Evolutionary conservation across 139 green algal species (phyloP).

Genomic region (Marvania coccoides): DNA sequence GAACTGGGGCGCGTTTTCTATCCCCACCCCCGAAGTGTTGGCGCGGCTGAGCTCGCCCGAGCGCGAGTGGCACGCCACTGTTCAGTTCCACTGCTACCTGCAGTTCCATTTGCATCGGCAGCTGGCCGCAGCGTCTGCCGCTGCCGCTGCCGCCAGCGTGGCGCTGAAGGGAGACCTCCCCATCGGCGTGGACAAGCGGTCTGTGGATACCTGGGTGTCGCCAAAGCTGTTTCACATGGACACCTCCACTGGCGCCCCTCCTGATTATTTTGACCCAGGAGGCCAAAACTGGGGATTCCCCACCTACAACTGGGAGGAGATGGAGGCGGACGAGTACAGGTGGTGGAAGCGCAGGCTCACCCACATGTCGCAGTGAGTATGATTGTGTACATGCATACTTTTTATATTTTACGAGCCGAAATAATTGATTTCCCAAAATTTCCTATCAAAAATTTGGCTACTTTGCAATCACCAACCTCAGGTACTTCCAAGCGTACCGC

Average conservation of each 20-base stretch:
- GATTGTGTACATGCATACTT: too few species aligned
- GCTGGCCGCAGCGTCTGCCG: slow-evolving; percentile 55
- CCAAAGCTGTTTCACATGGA: slow-evolving; percentile 87
- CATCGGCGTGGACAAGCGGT: slow-evolving; percentile 92
- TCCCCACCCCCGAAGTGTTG: slow-evolving; percentile 34
- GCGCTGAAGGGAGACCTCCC: slow-evolving; percentile 95
- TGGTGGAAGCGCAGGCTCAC: slow-evolving; percentile 80
- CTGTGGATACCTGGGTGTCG: slow-evolving; percentile 85
- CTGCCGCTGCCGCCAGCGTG: slow-evolving; percentile 55
- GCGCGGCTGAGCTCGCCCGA: slow-evolving; percentile 42
- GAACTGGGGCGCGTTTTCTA: slow-evolving; percentile 70
- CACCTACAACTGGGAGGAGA: slow-evolving; percentile 96
- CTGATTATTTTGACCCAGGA: slow-evolving; percentile 76
- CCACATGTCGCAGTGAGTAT: slow-evolving; percentile 54
- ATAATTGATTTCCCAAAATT: not conserved
- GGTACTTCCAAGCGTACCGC: slow-evolving; percentile 90
- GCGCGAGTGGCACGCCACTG: slow-evolving; percentile 32
- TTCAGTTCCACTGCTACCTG: slow-evolving; percentile 51
- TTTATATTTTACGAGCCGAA: too few species aligned
- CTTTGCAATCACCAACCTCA: not conserved
- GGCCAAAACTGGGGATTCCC: slow-evolving; percentile 97
- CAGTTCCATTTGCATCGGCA: slow-evolving; percentile 91
- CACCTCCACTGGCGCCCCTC: slow-evolving; percentile 76
- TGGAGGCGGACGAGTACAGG: slow-evolving; percentile 76
- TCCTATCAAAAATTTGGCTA: not conserved